Percentiles rank a stretch among this genome's conserved stretches.
These are phyloP conservation scores for Erythrobasidium hasegawianum DNA, from an alignment of 1,284 basidiomycete species.

Conservation along the genomic window DNA sequence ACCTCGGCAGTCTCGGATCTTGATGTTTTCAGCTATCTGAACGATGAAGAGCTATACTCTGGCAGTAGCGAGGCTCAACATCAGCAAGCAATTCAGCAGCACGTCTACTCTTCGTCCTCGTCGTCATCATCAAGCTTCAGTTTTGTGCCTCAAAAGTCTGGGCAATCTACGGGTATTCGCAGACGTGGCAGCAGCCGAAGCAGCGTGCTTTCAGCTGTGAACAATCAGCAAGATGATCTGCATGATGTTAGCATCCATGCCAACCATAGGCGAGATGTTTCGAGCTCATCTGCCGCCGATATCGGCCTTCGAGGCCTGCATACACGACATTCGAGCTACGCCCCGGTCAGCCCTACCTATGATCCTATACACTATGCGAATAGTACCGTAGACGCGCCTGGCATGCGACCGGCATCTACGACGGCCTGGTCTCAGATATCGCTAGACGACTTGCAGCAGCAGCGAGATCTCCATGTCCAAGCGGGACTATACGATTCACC, in stretches of 20 bases:
- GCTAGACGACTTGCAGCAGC: background rate
- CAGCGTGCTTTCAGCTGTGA: no score
- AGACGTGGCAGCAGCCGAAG: no score
- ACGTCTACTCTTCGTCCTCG: background rate
- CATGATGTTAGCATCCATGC: no score
- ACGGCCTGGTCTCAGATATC: background rate
- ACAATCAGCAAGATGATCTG: no score
- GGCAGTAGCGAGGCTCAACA: no score
- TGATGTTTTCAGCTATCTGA: background rate
- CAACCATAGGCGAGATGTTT: background rate
- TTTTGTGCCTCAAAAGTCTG: background rate
- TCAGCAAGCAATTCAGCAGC: background rate
- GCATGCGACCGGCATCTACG: background rate
- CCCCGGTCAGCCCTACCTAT: background rate
- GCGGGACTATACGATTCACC: background rate
- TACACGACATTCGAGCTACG: background rate
- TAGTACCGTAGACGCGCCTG: background rate
- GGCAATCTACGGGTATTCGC: no score
- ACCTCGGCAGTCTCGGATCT: background rate
- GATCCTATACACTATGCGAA: background rate
- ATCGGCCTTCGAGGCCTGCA: slow-evolving; percentile 3
- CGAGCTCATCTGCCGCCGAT: slow-evolving; percentile 1
- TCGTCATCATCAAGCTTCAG: background rate
- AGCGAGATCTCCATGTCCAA: background rate
- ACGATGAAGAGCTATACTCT: background rate